Evolutionary conservation across 1,284 basidiomycete genomes (phyloP).

Genomic region (Puccinia polysora): DNA sequence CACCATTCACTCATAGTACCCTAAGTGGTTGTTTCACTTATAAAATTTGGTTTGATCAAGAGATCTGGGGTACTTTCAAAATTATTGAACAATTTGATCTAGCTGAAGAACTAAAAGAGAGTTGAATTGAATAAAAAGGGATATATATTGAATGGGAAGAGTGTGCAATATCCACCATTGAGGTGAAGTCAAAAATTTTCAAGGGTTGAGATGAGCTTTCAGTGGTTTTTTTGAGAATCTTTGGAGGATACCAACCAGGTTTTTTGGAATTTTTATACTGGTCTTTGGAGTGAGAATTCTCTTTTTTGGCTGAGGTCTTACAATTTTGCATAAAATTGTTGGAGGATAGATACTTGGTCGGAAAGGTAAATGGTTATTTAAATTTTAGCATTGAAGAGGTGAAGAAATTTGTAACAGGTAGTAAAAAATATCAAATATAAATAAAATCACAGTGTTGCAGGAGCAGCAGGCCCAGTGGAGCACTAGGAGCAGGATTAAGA

Average conservation of each 20-base stretch:
- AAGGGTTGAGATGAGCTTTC: not conserved
- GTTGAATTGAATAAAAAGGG: not conserved
- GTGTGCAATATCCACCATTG: not conserved
- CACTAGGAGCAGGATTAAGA: no score
- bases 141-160: not conserved
- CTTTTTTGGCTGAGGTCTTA: constrained; percentile 3
- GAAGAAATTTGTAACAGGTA: constrained; percentile 1
- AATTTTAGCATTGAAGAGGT: not conserved
- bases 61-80: not conserved
- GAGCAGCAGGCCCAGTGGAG: no score
- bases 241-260: not conserved
- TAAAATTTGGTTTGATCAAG: not conserved
- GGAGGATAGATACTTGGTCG: constrained; percentile 10
- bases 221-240: not conserved
- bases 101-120: not conserved
- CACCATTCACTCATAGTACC: constrained; percentile 27
- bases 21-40: constrained; percentile 9
- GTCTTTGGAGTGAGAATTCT: constrained; percentile 2
- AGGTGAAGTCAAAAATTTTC: not conserved
- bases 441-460: no score
- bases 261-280: constrained; percentile 1
- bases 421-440: no score
- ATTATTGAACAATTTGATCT: not conserved
- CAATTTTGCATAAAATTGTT: constrained; percentile 2
- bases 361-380: not conserved